phyloP scores from a whole-genome alignment of 1,139 yeast genomes.

The Diutina scorzettiae region DNA sequence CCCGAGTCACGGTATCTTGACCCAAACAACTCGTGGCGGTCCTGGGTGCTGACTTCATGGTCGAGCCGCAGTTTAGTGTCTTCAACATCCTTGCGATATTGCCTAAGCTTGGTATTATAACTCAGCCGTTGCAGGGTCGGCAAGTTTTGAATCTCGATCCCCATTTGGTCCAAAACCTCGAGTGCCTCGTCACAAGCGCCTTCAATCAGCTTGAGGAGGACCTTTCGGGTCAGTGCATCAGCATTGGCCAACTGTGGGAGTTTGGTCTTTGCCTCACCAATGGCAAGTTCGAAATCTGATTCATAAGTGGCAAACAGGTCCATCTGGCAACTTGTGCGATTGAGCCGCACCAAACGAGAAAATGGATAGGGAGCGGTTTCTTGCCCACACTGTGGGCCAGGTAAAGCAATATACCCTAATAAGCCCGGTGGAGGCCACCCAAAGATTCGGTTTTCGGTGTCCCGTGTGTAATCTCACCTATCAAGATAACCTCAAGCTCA shows the following conservation, averaged over 20 bases:
- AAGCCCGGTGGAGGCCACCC: slow-evolving; percentile 24
- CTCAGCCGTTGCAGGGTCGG: slow-evolving; percentile 60
- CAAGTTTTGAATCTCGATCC: slow-evolving; percentile 67
- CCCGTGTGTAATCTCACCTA: slow-evolving; percentile 68
- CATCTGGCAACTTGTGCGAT: too few relatives aligned
- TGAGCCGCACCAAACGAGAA: too few relatives aligned
- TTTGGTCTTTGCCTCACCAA: slow-evolving; percentile 59
- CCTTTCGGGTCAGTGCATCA: slow-evolving; percentile 37
- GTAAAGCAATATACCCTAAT: slow-evolving; percentile 26
- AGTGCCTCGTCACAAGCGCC: slow-evolving; percentile 65
- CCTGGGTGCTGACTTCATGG: slow-evolving; percentile 46
- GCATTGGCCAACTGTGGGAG: slow-evolving; percentile 44
- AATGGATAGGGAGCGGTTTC: slow-evolving; percentile 13
- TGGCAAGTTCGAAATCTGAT: slow-evolving; percentile 60
- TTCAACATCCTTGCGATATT: slow-evolving; percentile 51
- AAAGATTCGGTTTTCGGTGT: slow-evolving; percentile 76
- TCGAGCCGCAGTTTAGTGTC: slow-evolving; percentile 41
- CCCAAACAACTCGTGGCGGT: slow-evolving; percentile 61
- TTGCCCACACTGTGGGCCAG: slow-evolving; percentile 22
- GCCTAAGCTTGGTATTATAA: slow-evolving; percentile 61
- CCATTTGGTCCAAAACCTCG: slow-evolving; percentile 72
- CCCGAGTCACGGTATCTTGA: slow-evolving; percentile 22
- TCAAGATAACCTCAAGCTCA: slow-evolving; percentile 67
- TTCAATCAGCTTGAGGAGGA: slow-evolving; percentile 48
- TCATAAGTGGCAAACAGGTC: slow-evolving; percentile 53